Evolutionary conservation across 2,329 filamentous ascomycete genomes (phyloP), one percentile per base, ranked within the genome.

Genomic region (Bertia moriformis): DNA sequence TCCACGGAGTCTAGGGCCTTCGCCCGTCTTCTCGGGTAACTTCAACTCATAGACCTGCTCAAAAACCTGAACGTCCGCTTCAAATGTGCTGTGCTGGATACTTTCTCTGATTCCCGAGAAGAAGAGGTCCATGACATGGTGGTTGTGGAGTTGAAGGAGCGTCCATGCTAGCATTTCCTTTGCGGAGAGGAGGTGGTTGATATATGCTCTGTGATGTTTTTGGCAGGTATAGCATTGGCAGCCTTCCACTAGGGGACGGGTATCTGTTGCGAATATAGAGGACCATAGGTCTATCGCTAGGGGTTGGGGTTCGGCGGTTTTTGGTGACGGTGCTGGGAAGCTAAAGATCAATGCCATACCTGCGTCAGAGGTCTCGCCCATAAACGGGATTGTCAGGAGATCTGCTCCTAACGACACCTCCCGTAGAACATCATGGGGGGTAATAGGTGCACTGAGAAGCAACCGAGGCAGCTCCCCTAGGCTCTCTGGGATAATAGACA

Each of bases 101-200:
- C 69, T 73, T 2, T 54, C 46, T 14, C 77, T 64, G 2, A 78
- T 56, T 2, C 55, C 60, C 0, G 55, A 51, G 51, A 81, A 81
- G 56, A 82, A 81, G 0, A 51, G 45, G 43, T 76, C 67, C 43
- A 80, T 60, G 12, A 69, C 54, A 40, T 67, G 60, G 46, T 74
- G 66, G 47, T 82, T 82, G 54, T 82, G 77, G 17, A 81, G 63
- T 47, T 81, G 76, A 4, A 82, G 60, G 5, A 82, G 59, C 0
- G 73, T 69, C 77, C 77, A 82, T 14, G 68, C 77, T 7, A 80
- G 67, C 77, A 82, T 81, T 51, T 82, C 77, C 46, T 78, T 80
- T 2, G 77, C 73, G 24, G 61, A 55, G 4, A 82, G 63, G 2
- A 81, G 61, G 52, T 82, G 77, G 41, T 75, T 69, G 19, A 82